Base-by-base conservation (phyloP, 805 yeast genomes). In the Metschnikowia lachancei region DNA sequence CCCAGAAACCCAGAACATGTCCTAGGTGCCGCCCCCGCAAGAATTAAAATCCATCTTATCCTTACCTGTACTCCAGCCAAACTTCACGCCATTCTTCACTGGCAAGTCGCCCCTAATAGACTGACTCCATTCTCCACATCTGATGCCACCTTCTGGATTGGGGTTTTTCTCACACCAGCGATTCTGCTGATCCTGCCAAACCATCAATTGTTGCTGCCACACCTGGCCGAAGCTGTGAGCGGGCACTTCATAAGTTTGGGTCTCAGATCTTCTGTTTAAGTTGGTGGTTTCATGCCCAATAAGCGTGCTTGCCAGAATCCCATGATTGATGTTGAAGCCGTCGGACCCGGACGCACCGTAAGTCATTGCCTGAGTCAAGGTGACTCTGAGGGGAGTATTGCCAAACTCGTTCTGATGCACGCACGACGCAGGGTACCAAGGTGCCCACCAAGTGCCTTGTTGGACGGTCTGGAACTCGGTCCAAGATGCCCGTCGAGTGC, bases 401-500 rank as follows among this genome's bases (percentile, higher is more conserved):
- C 36, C 46, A 16, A 29, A 17, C 20, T 14, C 32, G 17, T 43
- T 43, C 11, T 16, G 37, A 16, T 45, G 44, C n/a, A 45, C 43
- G 29, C 48, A 45, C 9, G 48, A 45, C 9, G 48, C 48, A 8
- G 48, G 48, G 12, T 26, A 12, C 48, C 43, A 45, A 5, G 48
- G 36, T 7, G 35, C 41, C 39, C 34, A 36, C 39, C 34, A 29
- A 3, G 39, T 29, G 13, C 37, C 43, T 18, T 45, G 47, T 14
- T 32, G 35, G 11, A 29, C 37, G n/a, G 24, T 28, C 3, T 28
- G 33, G 20, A 31, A 16, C 10, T 33, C 38, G 2, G 36, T 44
- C 47, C 47, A 44, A 3, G 36, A 29, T 6, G 40, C 45, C 1
- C n/a, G n/a, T n/a, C 34, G 20, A 3, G 39, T 29, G 13, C 37